phyloP scores from a whole-genome alignment of 805 yeast genomes.

The Ogataea saltuana region DNA sequence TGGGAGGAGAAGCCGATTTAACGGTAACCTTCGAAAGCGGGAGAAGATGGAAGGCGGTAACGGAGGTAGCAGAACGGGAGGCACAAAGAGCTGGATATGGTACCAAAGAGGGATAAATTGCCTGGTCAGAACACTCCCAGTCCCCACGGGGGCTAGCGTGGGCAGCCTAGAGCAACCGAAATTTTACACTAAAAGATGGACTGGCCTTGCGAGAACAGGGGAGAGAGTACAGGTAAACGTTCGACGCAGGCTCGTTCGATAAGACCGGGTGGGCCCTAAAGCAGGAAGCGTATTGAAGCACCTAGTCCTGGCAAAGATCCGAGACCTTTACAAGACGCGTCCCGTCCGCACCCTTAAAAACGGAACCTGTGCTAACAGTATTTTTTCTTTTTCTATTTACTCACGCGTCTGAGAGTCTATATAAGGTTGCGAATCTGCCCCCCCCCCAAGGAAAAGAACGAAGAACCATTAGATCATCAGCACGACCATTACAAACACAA shows the following conservation, averaged over 20 bases:
- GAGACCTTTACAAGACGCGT: neutral
- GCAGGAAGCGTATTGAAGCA: no score
- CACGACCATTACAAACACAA: neutral
- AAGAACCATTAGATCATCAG: neutral
- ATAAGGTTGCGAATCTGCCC: neutral
- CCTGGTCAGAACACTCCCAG: no score
- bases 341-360: neutral
- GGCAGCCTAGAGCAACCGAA: no score
- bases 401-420: conserved; percentile 5
- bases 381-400: neutral
- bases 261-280: neutral
- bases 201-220: no score
- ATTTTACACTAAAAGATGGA: no score
- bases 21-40: conserved; percentile 5
- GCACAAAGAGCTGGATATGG: neutral
- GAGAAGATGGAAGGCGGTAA: neutral
- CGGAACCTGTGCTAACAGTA: conserved; percentile 6
- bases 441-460: neutral
- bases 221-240: no score
- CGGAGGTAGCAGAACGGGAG: neutral
- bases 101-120: no score
- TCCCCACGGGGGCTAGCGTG: no score
- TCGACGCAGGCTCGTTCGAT: neutral
- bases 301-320: neutral
- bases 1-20: conserved; percentile 6